Conservation (phyloP, 768 basidiomycete species). For the Lactifluus hygrophoroides region DNA sequence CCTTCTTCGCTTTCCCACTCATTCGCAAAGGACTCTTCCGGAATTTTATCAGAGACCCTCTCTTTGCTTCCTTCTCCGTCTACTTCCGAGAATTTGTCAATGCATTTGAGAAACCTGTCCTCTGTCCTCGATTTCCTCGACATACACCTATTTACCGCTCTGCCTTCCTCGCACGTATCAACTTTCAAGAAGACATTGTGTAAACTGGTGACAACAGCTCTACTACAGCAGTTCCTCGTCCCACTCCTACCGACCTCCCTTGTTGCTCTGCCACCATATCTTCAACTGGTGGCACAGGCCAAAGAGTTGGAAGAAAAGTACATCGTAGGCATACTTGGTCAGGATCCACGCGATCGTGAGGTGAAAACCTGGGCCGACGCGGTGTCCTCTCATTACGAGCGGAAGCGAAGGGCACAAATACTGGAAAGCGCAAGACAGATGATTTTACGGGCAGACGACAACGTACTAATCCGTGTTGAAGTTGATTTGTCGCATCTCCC, state of each 20-base stretch:
- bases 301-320: constrained; percentile 58
- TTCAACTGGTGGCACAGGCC: constrained; percentile 47
- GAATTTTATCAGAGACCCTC: constrained; percentile 37
- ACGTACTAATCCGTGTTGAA: constrained; percentile 32
- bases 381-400: constrained; percentile 69
- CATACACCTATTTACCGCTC: constrained; percentile 43
- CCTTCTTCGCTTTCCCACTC: constrained; percentile 36
- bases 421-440: constrained; percentile 52
- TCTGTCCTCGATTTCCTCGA: constrained; percentile 55
- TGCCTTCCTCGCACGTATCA: constrained; percentile 40
- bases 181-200: constrained; percentile 49
- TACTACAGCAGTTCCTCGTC: constrained; percentile 59
- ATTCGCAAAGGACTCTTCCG: constrained; percentile 28
- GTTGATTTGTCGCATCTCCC: background rate
- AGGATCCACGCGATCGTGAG: constrained; percentile 38
- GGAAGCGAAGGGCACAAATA: constrained; percentile 56
- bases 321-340: constrained; percentile 42
- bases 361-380: constrained; percentile 64
- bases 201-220: constrained; percentile 48
- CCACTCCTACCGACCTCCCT: constrained; percentile 64
- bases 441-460: constrained; percentile 36
- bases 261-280: constrained; percentile 49
- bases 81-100: constrained; percentile 29
- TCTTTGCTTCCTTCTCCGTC: constrained; percentile 40
- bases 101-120: constrained; percentile 48